Evolutionary conservation across 2,329 filamentous ascomycete genomes (phyloP).

Genomic region (Aspergillus aculeatus): DNA sequence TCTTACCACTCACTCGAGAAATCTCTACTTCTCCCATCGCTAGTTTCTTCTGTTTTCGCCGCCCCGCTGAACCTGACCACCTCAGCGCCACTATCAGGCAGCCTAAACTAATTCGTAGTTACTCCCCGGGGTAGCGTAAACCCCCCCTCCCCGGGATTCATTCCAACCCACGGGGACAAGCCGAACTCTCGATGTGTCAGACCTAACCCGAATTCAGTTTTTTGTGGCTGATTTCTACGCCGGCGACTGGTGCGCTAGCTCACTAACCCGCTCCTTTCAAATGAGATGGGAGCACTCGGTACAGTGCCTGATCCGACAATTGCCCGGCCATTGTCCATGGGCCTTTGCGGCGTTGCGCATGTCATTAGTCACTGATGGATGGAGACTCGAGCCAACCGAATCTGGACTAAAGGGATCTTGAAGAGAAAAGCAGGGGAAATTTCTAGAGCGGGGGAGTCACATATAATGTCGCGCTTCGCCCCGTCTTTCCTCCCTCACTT

Average conservation of each 20-base stretch:
- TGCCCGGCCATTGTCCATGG: neutral
- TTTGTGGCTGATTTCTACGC: constrained; percentile 2
- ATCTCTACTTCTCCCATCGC: no score
- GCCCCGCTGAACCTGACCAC: constrained; percentile 1
- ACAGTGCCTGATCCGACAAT: neutral
- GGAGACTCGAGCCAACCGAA: neutral
- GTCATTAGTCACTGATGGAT: neutral
- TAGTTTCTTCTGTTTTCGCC: neutral
- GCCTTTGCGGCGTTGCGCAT: neutral
- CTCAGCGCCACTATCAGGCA: neutral
- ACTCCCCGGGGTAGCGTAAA: constrained; percentile 1
- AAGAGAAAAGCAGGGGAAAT: neutral
- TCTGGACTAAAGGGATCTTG: no score
- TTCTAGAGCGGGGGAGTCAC: neutral
- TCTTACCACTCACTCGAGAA: no score
- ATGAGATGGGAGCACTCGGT: neutral
- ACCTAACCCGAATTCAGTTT: neutral
- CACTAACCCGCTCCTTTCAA: neutral
- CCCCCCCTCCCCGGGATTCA: neutral
- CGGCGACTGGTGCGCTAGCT: neutral
- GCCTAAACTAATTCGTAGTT: neutral
- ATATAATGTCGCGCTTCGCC: neutral
- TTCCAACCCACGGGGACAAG: constrained; percentile 1
- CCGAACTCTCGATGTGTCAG: neutral
- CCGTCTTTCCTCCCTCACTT: neutral